Evolutionary conservation across 2,329 filamentous ascomycete genomes (phyloP).

Genomic region (Cladobotryum mycophilum): DNA sequence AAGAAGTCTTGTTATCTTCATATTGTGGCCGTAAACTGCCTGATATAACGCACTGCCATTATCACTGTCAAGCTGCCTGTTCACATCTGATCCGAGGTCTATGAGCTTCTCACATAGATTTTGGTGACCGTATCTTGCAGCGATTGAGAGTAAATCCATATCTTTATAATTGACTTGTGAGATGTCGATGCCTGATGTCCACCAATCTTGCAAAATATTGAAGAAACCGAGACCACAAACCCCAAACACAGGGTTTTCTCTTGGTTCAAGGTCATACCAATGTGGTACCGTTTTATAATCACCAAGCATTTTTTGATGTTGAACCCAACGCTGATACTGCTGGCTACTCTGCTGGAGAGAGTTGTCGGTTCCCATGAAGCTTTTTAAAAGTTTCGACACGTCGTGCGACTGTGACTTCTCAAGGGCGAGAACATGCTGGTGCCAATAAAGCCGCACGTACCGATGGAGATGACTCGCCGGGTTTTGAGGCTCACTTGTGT

Average conservation of each 20-base stretch:
- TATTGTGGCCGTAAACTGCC: fast-evolving
- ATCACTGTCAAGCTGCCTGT: not conserved
- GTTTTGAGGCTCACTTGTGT: not conserved
- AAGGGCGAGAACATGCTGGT: not conserved
- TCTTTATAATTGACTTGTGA: not conserved
- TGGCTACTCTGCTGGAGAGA: not conserved
- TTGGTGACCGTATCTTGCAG: not conserved
- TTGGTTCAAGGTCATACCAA: not conserved
- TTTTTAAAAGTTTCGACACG: not conserved
- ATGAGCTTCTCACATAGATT: slow-evolving; percentile 1
- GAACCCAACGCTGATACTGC: not conserved
- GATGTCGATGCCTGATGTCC: not conserved
- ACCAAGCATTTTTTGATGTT: not conserved
- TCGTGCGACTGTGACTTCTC: not conserved
- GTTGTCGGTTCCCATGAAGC: not conserved
- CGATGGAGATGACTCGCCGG: not conserved
- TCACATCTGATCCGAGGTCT: not conserved
- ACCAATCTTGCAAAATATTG: not conserved
- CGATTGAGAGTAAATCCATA: slow-evolving; percentile 1
- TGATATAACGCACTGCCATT: not conserved
- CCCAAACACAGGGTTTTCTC: not conserved
- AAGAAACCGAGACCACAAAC: not conserved
- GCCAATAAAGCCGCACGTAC: not conserved
- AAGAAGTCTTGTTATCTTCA: not conserved
- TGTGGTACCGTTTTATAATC: too few relatives aligned